These are phyloP conservation scores for Gonium pectorale DNA, from an alignment of 139 green algal genomes.

Conservation along the genomic window DNA sequence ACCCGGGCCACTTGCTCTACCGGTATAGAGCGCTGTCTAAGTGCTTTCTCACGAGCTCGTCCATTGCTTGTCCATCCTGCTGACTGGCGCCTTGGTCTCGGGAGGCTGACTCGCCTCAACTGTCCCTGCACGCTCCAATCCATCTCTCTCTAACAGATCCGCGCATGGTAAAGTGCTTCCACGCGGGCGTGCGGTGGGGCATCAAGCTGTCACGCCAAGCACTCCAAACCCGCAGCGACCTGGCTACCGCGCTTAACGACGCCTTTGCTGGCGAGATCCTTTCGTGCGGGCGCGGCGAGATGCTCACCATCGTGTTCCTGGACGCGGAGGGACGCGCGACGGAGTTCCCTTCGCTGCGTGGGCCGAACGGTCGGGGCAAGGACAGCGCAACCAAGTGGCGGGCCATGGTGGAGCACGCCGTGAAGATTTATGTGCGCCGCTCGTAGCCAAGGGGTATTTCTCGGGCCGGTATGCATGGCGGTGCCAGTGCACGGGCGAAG, in stretches of 20 bases:
- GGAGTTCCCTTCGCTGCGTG: constrained; percentile 53
- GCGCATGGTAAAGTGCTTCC: constrained; percentile 76
- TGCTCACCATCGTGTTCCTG: constrained; percentile 67
- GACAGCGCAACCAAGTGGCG: constrained; percentile 57
- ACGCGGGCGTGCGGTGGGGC: constrained; percentile 73
- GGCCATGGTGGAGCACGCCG: constrained; percentile 48
- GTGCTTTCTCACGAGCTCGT: too few relatives aligned
- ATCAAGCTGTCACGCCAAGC: constrained; percentile 56
- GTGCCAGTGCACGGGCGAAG: too few relatives aligned
- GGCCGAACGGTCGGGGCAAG: constrained; percentile 19
- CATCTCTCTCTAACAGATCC: constrained; percentile 11
- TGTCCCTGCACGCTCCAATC: too few relatives aligned
- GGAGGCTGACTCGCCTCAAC: too few relatives aligned
- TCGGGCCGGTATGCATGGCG: too few relatives aligned
- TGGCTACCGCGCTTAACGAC: constrained; percentile 70
- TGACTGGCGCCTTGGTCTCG: too few relatives aligned
- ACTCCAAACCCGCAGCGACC: constrained; percentile 56
- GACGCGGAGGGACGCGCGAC: constrained; percentile 44
- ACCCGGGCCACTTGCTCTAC: too few relatives aligned
- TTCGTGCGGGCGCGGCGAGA: constrained; percentile 59
- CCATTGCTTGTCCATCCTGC: too few relatives aligned
- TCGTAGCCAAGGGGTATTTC: too few relatives aligned
- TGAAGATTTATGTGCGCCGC: constrained; percentile 60
- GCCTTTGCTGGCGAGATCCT: constrained; percentile 70
- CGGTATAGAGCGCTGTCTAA: too few relatives aligned